phyloP scores from a whole-genome alignment of 2,329 filamentous ascomycete species.

The Lasiodiplodia hormozganensis region DNA sequence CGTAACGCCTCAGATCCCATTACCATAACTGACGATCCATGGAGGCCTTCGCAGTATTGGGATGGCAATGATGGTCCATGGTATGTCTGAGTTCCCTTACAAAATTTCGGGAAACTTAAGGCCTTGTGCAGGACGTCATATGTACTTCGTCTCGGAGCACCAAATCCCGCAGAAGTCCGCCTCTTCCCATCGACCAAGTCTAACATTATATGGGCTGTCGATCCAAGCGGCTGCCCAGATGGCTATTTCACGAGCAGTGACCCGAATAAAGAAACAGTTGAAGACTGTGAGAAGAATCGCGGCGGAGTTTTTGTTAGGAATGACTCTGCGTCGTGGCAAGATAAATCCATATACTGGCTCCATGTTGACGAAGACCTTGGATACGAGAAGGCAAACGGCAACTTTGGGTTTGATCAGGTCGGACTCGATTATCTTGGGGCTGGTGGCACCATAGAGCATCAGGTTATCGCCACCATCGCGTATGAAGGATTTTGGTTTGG shows the following conservation, averaged over 20 bases:
- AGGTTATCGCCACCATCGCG: background rate
- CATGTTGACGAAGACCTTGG: background rate
- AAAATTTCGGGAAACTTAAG: background rate
- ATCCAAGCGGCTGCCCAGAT: background rate
- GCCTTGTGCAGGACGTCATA: background rate
- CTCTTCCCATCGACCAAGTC: constrained; percentile 8
- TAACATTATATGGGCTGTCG: background rate
- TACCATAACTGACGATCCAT: background rate
- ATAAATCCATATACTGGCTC: background rate
- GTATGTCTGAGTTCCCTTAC: background rate
- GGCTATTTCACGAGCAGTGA: background rate
- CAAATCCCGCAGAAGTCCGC: background rate
- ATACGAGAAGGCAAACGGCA: background rate
- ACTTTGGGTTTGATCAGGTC: background rate
- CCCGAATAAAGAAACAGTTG: background rate
- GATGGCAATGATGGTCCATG: constrained; percentile 14
- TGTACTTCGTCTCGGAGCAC: background rate
- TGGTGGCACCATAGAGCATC: background rate
- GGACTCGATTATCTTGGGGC: background rate
- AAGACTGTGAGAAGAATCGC: background rate
- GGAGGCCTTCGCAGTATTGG: constrained; percentile 7
- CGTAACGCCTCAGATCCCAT: background rate
- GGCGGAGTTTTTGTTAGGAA: background rate
- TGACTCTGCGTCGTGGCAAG: background rate
- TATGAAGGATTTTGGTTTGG: constrained; percentile 32